Conservation (phyloP, 1,284 basidiomycete species). For the Cryptococcus sp. region DNA sequence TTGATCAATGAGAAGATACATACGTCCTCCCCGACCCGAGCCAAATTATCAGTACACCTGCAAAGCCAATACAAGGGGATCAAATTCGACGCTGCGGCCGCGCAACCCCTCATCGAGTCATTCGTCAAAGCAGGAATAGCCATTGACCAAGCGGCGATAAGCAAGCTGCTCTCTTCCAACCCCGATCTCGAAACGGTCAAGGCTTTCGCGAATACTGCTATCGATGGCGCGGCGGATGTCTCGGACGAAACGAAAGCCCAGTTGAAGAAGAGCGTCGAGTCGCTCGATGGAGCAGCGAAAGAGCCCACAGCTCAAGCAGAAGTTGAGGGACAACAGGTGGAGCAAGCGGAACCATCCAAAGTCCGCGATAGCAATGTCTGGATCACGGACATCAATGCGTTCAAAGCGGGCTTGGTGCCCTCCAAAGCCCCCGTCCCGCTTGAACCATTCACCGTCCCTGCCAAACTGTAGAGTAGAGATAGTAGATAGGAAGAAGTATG, state of each 20-base stretch:
- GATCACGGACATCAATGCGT: conserved; percentile 69
- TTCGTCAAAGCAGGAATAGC: conserved; percentile 61
- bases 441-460: conserved; percentile 40
- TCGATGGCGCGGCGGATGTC: conserved; percentile 45
- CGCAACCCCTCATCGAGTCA: conserved; percentile 64
- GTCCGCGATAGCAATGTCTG: conserved; percentile 61
- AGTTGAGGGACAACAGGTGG: conserved; percentile 50
- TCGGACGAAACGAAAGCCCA: conserved; percentile 57
- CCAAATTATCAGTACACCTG: conserved; percentile 81
- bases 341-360: conserved; percentile 56
- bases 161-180: conserved; percentile 57
- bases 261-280: conserved; percentile 61
- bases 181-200: conserved; percentile 60
- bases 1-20: conserved; percentile 74
- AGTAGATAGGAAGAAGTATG: conserved; percentile 1
- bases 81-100: conserved; percentile 68
- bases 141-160: conserved; percentile 58
- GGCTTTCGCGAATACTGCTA: conserved; percentile 61
- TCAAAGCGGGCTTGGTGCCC: conserved; percentile 65
- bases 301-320: conserved; percentile 13
- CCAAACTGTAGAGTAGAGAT: conserved; percentile 34
- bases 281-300: conserved; percentile 54
- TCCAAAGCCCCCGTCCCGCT: conserved; percentile 56
- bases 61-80: conserved; percentile 60
- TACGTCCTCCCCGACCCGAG: conserved; percentile 66